Base-by-base conservation (phyloP, 2,329 filamentous ascomycete genomes). In the Podosphaera fusca region DNA sequence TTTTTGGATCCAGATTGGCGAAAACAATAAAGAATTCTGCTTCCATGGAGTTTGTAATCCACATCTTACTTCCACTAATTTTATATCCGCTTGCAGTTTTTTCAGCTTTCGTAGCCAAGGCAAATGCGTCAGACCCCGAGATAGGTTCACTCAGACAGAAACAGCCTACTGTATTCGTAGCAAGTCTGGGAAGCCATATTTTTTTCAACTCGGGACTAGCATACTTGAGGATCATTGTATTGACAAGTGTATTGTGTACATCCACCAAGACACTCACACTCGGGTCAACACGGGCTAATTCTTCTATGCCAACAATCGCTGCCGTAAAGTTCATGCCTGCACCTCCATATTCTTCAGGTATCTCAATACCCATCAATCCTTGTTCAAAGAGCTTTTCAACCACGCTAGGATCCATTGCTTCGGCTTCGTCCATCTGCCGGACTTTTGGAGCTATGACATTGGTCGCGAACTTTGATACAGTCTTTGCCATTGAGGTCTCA, bases 281-380 rank as follows among this genome's bases (percentile, higher is more conserved):
- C 46, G 92, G 92, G 67, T 98, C 92, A 21, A 94, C 85, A 58
- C 88, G 80, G 0, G 92, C 92, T 60, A 98, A 75, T 75, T 98
- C 92, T 73, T 98, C 92, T 65, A 98, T 98, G 34, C 87, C 90
- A 50, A 98, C 83, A 67, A 98, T 95, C 60, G 89, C 90, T 0
- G 89, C 75, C 0, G 92, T 96, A 72, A 98, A 98, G 78, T 95
- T 95, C 92, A 98, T 96, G 64, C 89, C 92, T 0, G 90, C 87
- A 60, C 92, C 92, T 59, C 92, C 92, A 68, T 84, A 98, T 70
- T 95, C 89, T 71, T 98, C 92, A 14, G 92, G 90, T 58, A 98
- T 95, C 73, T 98, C 92, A 61, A 98, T 79, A 60, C 88, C 85
- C 92, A 98, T 98, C 55, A 98, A 75, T 0, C 92, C 92, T 69